Base-by-base conservation (phyloP, 2,329 filamentous ascomycete genomes). In the Hortaea sp. region DNA sequence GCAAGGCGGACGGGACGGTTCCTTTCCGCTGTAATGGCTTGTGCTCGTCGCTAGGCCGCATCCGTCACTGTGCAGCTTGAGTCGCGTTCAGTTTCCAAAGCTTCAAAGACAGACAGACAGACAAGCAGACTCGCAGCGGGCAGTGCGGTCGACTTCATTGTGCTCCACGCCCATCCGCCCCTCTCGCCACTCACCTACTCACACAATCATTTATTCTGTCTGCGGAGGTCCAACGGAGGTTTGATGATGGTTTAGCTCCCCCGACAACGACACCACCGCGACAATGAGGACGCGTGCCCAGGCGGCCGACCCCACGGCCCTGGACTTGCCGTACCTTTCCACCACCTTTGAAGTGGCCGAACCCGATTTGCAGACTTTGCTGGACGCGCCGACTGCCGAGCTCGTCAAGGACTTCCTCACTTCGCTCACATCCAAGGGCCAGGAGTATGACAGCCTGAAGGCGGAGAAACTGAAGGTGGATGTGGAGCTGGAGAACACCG, bases 401-500 rank as follows among this genome's bases (percentile, higher is more conserved):
- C 79, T 95, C 28, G 84, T 95, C 53, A 76, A 78, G 48, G 72
- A 78, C 38, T 74, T 98, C 44, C 76, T 98, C 37, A 74, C 79
- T 51, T 82, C 85, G 28, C 78, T 97, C 44, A 77, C 82, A 27
- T 70, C 73, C 29, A 95, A 92, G 65, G 88, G 86, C 32, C 85
- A 82, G 58, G 88, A 95, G 59, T 83, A 79, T 58, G 88, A 95
- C 62, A 77, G 81, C 35, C 70, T 95, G 37, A 87, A 84, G 57
- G 83, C 90, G 7, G 86, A 94, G 54, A 97, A 95, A 69, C 76
- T 95, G 39, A 83, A 87, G 55, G 73, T 86, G 40, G 88, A 95
- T 59, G 92, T 98, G 39, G 89, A 97, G 70, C 77, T 97, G 6
- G 92, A 98, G 65, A 92, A 88, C 66, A 84, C 84, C 12, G 83